Evolutionary conservation across 2,329 filamentous ascomycete genomes (phyloP), one percentile per base, ranked within the genome.

Genomic region (Paraphaeosphaeria sporulosa): DNA sequence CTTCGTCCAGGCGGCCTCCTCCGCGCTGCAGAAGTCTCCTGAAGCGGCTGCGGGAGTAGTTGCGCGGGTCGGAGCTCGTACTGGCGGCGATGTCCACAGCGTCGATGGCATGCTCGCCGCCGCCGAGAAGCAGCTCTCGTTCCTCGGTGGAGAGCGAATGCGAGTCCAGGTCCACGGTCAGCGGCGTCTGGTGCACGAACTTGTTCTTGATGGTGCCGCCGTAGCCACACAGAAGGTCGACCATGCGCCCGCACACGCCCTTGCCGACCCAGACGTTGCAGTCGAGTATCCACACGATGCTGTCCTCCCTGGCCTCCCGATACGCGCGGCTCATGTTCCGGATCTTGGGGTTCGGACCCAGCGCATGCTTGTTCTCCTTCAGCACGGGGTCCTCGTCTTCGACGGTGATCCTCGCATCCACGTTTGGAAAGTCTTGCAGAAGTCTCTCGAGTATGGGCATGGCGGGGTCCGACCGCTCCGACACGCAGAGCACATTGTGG

Each of bases 271-370:
- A 99, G 54, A 99, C 89, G 72, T 99, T 99, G 81, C 94, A 97
- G 79, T 99, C 95, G 21, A 96, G 86, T 53, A 97, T 89, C 95
- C 95, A 99, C 23, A 99, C 84, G 27, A 98, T 85, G 73, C 43
- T 34, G 9, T 97, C 93, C 1, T 91, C 90, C 64, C 90, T 71
- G 1, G 93, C 92, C 73, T 98, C 94, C 30, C 93, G 84, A 74
- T 97, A 99, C 2, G 93, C 94, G 46, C 93, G 87, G 75, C 94
- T 97, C 84, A 98, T 92, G 76, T 99, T 99, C 53, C 95, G 86
- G 69, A 99, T 96, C 82, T 99, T 99, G n/a, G 95, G 95, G 72
- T 99, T 99, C 1, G 95, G 95, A 0, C 96, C 96, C 58, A 98
- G 84, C 58, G 71, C 70, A 55, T 83, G 84, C 12, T 79, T 77